Base-by-base conservation (phyloP, 352 stramenopile species). In the Phytophthora pinifolia region DNA sequence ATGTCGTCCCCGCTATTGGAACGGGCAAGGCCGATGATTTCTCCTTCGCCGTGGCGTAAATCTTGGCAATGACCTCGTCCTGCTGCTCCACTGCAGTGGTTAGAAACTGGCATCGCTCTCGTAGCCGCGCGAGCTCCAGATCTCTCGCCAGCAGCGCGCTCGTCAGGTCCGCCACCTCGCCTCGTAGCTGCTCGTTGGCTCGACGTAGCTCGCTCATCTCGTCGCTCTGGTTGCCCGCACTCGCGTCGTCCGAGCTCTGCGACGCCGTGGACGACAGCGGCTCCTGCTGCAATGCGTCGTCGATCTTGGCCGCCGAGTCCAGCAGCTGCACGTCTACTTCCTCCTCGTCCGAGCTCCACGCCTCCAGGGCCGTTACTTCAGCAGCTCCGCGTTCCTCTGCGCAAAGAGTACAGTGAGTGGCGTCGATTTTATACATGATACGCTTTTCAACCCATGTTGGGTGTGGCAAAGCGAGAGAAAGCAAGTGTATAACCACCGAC, bases 41-140 rank as follows among this genome's bases (percentile, higher is more conserved):
- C 2, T 48, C 62, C 14, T 22, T 54, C 2, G 72, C 57, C 2
- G 61, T 66, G 0, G 81, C 74, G 49, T 89, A 92, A 57, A 92
- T 91, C 54, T 88, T 85, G 20, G 80, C 81, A 33, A 92, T 88
- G 10, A 83, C 78, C 39, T 80, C 74, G 57, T 92, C 83, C 57
- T 92, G 82, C 54, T 91, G 74, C 43, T 89, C 78, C 27, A 92
- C 72, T 8, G 82, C 75, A 22, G 64, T 62, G 9, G 74, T 59
- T 1, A 94, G 65, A 31, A 79, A 70, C 41, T 83, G 62, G 35
- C 82, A 92, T 42, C 82, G 78, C 44, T 91, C 85, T 0, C 71
- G 68, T 30, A 94, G 56, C 20, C 67, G 51, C 37, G 62, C 63
- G 18, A 94, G 77, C 66, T 94, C 82, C 62, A 92, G 73, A 50